Base-by-base conservation (phyloP, 306 rosid species). In the Vigna radiata region DNA sequence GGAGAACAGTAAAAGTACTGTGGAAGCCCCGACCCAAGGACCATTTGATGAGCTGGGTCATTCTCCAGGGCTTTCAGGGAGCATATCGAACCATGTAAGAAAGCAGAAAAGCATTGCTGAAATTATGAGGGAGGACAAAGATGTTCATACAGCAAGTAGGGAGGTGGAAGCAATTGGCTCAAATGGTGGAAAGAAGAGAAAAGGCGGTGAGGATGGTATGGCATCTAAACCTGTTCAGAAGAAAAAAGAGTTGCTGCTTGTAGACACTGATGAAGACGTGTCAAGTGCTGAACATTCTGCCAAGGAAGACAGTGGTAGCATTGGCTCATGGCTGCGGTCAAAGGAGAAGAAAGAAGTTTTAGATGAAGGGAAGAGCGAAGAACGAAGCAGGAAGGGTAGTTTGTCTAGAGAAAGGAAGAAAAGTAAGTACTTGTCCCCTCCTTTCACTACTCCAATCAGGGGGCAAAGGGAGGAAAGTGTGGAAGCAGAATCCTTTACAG, bases 381-480 rank as follows among this genome's bases (percentile, higher is more conserved):
- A 49, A 27, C 83, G 68, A 75, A 79, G 17, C 49, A 89, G 77
- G 43, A 83, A 74, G 73, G 81, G 81, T 29, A 7, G 31, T 50
- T 69, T 77, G 68, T 61, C 84, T 1, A 86, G 98, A 80, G 93
- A 91, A 77, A 93, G 95, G 73, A 93, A 85, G 90, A 91, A 70
- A 79, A 93, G 98, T 83, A 91, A 87, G 88, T 93, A 93, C 85
- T 82, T 93, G 84, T 93, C 91, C 39, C 95, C 96, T 70, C 98
- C 98, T 37, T 93, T 91, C 88, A 91, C 88, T 36, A 77, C 67
- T 77, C 29, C 87, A 60, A 53, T n/a, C 63, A 44, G 44, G 60
- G 83, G 64, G 39, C 82, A 82, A 58, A 73, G 25, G 83, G 88
- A 82, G 82, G 78, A 19, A 47, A 76, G 68, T 36, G 17, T 11